phyloP scores from a whole-genome alignment of 192 early-diverging fungal genomes.

The Pilaira anomala region DNA sequence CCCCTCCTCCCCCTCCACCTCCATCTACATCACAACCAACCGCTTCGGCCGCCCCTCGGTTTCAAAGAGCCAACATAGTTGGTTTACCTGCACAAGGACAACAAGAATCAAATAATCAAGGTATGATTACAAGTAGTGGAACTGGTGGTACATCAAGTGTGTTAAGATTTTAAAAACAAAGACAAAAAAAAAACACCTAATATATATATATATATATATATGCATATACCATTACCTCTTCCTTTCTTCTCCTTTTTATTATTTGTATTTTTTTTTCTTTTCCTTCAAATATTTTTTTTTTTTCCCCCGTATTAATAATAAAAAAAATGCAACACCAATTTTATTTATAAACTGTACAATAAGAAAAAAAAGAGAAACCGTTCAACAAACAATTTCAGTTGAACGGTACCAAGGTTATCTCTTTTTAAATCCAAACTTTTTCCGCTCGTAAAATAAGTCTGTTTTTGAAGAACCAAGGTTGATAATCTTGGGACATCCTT shows the following conservation, averaged over 20 bases:
- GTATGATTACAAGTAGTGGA: not conserved
- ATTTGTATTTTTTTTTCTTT: not conserved
- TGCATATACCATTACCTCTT: not conserved
- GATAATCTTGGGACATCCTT: constrained; percentile 98
- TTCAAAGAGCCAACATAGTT: constrained; percentile 15
- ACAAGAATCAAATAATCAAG: constrained; percentile 1
- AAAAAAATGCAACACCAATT: not conserved
- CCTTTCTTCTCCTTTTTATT: constrained; percentile 8
- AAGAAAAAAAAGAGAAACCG: not conserved
- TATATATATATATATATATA: too few relatives aligned
- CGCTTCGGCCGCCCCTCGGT: constrained; percentile 3
- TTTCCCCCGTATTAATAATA: constrained; percentile 2
- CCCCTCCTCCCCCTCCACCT: not conserved
- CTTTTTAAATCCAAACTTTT: constrained; percentile 85
- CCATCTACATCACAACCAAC: not conserved
- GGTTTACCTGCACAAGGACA: not conserved
- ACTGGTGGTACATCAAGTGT: constrained; percentile 14
- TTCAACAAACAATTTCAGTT: too few relatives aligned
- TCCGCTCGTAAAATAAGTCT: constrained; percentile 88
- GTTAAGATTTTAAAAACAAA: constrained; percentile 16
- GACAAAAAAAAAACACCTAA: not conserved
- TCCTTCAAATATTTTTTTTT: not conserved
- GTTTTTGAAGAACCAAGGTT: constrained; percentile 91
- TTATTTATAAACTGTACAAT: not conserved
- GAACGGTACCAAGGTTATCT: constrained; percentile 30